Evolutionary conservation across 2,329 filamentous ascomycete genomes (phyloP).

Genomic region (Xylaria sp.): DNA sequence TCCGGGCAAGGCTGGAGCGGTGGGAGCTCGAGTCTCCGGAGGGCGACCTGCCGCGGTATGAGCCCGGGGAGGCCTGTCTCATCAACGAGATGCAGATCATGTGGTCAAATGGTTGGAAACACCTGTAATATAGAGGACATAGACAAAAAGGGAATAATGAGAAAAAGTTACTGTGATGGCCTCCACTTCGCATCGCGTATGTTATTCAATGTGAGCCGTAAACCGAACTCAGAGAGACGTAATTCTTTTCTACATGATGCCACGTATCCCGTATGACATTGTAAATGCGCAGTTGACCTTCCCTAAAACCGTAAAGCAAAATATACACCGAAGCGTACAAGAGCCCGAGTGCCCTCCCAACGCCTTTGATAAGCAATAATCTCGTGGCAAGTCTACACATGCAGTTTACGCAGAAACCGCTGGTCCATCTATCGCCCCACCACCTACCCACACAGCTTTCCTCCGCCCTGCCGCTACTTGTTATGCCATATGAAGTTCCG

Average conservation of each 20-base stretch:
- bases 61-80: constrained; percentile 54
- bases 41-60: constrained; percentile 36
- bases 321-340: constrained; percentile 4
- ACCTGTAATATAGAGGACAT: constrained; percentile 45
- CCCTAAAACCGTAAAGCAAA: constrained; percentile 2
- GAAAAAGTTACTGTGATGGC: constrained; percentile 9
- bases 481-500: constrained; percentile 88
- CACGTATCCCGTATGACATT: constrained; percentile 1
- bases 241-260: neutral
- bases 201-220: neutral
- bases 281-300: constrained; percentile 10
- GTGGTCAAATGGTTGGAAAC: constrained; percentile 61
- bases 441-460: neutral
- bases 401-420: no score
- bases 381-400: neutral
- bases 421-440: neutral
- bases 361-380: constrained; percentile 18
- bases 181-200: neutral
- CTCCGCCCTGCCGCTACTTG: constrained; percentile 44
- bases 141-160: constrained; percentile 9
- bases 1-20: constrained; percentile 45
- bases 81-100: constrained; percentile 65
- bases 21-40: constrained; percentile 42
- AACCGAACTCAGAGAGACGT: neutral
- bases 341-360: constrained; percentile 10